Base-by-base conservation (phyloP, 1,139 yeast genomes). In the Hansenula lynferdii region DNA sequence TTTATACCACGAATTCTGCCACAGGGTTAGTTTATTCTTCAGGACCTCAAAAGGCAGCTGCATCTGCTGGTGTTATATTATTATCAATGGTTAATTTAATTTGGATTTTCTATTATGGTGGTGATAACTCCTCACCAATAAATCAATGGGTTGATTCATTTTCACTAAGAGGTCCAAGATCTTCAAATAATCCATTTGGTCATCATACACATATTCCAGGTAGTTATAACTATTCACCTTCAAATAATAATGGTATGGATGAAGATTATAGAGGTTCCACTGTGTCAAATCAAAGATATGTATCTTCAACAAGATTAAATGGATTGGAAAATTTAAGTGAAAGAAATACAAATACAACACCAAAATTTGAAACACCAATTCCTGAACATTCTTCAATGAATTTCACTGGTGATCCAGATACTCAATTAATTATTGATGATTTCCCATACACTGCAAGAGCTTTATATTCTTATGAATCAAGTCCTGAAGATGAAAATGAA, bases 401-500 rank as follows among this genome's bases (percentile, higher is more conserved):
- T 19, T 28, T 28, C 17, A 36, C 44, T 3, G 45, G 42, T 10
- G 41, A 42, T 18, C 30, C 44, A n/a, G 45, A 41, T 14, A 37
- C 53, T 2, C 46, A 43, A 22, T 36, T 51, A 22, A 23, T 41
- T 1, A 45, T 51, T 35, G 55, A 52, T 35, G 81, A 78, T 41
- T 90, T 86, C 65, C 86, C 95, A 35, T 85, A 85, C 59, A 77
- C 80, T 44, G 98, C 97, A 4, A 76, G 77, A 49, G 97, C 97
- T 0, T 69, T 90, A 38, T 92, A 87, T 59, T 72, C 84, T 40
- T 92, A 92, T 60, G 81, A 79, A 42, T 97, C 97, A n/a, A 87
- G 85, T 54, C 95, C 94, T 3, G 95, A 85, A 40, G 98, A 92
- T 61, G 86, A 85, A 44, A 92, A 92, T 57, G 98, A 92, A 64